phyloP scores from a whole-genome alignment of 352 stramenopile genomes.

The Phytophthora macrochlamydospora region DNA sequence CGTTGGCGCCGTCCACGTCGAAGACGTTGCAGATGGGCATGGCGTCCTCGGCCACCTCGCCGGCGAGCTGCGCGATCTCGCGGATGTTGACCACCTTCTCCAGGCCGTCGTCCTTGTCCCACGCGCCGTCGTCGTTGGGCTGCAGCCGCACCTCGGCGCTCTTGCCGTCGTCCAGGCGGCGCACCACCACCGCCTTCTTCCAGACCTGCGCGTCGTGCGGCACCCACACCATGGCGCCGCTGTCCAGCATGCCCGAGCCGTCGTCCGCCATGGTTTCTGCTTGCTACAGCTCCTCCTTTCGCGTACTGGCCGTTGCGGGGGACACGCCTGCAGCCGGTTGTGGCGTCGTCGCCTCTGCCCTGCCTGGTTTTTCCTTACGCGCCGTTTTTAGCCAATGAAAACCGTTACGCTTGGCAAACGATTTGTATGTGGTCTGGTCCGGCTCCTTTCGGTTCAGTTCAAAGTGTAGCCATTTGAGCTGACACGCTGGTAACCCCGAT shows the following conservation, averaged over 20 bases:
- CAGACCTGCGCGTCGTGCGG: slow-evolving; percentile 77
- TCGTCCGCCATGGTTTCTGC: slow-evolving; percentile 37
- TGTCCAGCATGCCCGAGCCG: slow-evolving; percentile 52
- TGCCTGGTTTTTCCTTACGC: slow-evolving; percentile 28
- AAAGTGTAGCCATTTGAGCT: slow-evolving; percentile 3
- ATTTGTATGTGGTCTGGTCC: neutral
- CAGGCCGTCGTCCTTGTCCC: slow-evolving; percentile 61
- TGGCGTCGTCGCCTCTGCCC: slow-evolving; percentile 29
- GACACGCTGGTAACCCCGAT: neutral
- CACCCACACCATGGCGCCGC: slow-evolving; percentile 82
- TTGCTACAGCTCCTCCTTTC: neutral
- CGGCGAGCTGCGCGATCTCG: slow-evolving; percentile 68
- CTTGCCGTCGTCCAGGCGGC: slow-evolving; percentile 50
- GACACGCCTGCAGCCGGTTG: slow-evolving; percentile 6
- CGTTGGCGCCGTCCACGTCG: slow-evolving; percentile 58
- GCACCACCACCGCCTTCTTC: slow-evolving; percentile 78
- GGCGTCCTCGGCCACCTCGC: slow-evolving; percentile 72
- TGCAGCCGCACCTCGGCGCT: slow-evolving; percentile 69
- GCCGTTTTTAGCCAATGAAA: slow-evolving; percentile 23
- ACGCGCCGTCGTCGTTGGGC: slow-evolving; percentile 56
- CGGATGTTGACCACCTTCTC: slow-evolving; percentile 66
- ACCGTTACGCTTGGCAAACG: neutral
- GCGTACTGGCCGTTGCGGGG: slow-evolving; percentile 12
- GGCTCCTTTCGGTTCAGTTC: slow-evolving; percentile 5
- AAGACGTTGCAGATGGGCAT: slow-evolving; percentile 90